Conservation (phyloP, 2,329 filamentous ascomycete species). For the Verticillium tricorpus region DNA sequence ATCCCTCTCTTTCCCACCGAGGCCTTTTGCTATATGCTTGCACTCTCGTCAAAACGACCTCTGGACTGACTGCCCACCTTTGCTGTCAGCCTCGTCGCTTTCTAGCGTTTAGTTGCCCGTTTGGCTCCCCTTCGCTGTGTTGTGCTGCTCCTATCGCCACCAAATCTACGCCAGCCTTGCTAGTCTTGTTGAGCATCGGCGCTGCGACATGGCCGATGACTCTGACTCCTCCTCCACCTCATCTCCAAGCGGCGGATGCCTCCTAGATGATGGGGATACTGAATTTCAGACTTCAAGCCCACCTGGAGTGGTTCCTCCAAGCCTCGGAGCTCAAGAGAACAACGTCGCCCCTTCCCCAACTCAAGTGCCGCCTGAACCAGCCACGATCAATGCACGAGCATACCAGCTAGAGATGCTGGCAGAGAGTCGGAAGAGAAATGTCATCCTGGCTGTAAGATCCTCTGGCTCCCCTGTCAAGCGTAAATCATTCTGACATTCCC, state of each 20-base stretch:
- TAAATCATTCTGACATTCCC: background rate
- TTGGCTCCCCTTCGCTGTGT: too few species aligned
- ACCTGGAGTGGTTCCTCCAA: background rate
- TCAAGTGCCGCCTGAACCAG: background rate
- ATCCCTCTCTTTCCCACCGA: too few species aligned
- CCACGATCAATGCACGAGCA: conserved; percentile 42
- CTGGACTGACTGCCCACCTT: too few species aligned
- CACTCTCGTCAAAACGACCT: too few species aligned
- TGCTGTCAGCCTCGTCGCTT: too few species aligned
- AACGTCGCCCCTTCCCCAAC: background rate
- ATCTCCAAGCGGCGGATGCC: background rate
- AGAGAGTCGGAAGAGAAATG: conserved; percentile 62
- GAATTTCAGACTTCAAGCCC: background rate
- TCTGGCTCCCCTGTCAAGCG: conserved; percentile 1
- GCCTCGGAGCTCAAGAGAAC: background rate
- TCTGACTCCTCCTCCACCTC: background rate
- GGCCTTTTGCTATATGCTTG: too few species aligned
- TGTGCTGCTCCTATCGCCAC: too few species aligned
- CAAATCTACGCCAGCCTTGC: background rate
- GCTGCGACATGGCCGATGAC: background rate
- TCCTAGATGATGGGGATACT: background rate
- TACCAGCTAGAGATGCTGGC: conserved; percentile 77
- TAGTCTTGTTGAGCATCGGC: background rate
- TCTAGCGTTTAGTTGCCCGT: too few species aligned
- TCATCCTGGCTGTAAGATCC: conserved; percentile 61